A percentile compares a stretch with the other conserved stretches of the same genome.
Conservation (phyloP, 192 early-diverging fungal genomes). For the Linnemannia zychae region DNA sequence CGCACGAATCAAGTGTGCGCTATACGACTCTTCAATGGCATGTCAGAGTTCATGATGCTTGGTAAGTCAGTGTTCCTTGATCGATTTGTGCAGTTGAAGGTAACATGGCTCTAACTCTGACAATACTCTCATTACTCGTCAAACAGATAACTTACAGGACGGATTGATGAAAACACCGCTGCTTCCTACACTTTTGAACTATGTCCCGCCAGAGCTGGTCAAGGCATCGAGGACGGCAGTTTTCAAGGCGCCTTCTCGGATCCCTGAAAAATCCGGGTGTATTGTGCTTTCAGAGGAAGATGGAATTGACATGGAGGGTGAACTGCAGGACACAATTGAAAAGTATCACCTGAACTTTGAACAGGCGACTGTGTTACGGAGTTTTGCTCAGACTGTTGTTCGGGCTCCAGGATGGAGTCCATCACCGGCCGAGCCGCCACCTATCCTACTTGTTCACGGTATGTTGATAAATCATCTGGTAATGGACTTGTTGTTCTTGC, state of each 20-base stretch:
- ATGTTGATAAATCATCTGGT: background rate
- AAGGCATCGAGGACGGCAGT: conserved; percentile 34
- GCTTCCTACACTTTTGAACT: conserved; percentile 53
- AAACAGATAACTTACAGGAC: conserved; percentile 55
- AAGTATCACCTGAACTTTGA: conserved; percentile 60
- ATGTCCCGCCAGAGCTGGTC: conserved; percentile 47
- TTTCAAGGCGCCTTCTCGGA: conserved; percentile 30
- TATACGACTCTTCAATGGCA: conserved; percentile 59
- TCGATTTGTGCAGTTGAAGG: too few species aligned
- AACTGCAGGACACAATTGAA: conserved; percentile 52
- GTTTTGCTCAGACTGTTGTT: conserved; percentile 57
- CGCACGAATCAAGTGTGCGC: conserved; percentile 39
- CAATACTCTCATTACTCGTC: background rate
- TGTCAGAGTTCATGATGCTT: conserved; percentile 68
- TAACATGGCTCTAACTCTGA: too few species aligned
- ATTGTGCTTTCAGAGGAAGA: conserved; percentile 54
- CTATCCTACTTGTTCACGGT: conserved; percentile 63
- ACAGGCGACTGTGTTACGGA: conserved; percentile 58
- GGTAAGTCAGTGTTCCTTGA: conserved; percentile 45
- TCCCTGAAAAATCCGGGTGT: conserved; percentile 44
- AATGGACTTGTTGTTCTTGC: background rate
- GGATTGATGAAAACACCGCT: conserved; percentile 55
- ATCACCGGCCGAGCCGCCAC: conserved; percentile 26
- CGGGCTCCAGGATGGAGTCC: conserved; percentile 54
- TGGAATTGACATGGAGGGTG: conserved; percentile 58